These are phyloP conservation scores for Cyclostephanos invisitatus DNA, from an alignment of 108 stramenopile species.

Conservation along the genomic window DNA sequence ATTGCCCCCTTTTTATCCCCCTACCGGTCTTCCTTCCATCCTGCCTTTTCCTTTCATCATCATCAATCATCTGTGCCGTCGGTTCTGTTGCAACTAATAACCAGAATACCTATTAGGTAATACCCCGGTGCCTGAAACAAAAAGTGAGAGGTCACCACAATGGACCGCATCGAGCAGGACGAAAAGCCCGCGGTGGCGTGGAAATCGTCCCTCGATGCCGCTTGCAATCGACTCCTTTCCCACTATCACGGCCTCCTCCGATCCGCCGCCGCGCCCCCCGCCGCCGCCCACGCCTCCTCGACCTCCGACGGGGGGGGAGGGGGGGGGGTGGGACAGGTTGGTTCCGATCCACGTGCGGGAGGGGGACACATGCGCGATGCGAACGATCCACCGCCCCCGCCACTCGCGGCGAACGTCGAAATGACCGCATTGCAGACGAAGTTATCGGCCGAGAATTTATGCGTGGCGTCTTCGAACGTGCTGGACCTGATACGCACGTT, in stretches of 20 bases:
- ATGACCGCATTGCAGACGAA: constrained; percentile 65
- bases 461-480: constrained; percentile 71
- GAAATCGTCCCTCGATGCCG: constrained; percentile 75
- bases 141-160: constrained; percentile 2
- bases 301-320: constrained; percentile 42
- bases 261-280: constrained; percentile 62
- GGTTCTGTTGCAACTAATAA: too few relatives aligned
- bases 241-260: constrained; percentile 80
- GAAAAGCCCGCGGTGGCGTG: constrained; percentile 77
- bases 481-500: constrained; percentile 83
- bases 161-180: constrained; percentile 77
- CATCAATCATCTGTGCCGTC: too few relatives aligned
- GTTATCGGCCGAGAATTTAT: constrained; percentile 78
- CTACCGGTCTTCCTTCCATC: too few relatives aligned
- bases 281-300: constrained; percentile 62
- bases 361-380: constrained; percentile 69
- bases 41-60: too few relatives aligned
- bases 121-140: too few relatives aligned
- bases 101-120: too few relatives aligned
- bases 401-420: constrained; percentile 68
- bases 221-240: constrained; percentile 81
- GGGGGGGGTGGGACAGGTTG: constrained; percentile 35
- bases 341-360: constrained; percentile 53
- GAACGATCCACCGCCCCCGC: constrained; percentile 74
- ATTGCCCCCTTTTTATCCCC: too few relatives aligned